phyloP scores from a whole-genome alignment of 257 asterid genomes.

The Plantago elongata region DNA sequence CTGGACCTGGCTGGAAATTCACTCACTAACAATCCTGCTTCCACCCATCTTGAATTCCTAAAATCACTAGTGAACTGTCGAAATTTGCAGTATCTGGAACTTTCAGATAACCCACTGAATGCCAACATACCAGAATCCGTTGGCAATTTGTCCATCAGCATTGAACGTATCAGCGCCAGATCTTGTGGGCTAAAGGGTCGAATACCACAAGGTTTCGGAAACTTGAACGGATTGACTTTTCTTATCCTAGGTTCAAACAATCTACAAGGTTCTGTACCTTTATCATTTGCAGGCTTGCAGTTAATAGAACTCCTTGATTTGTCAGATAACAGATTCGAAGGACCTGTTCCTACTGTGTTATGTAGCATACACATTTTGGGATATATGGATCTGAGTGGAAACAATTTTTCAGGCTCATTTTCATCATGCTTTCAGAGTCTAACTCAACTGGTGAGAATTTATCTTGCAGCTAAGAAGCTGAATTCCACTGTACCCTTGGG shows the following conservation, averaged over 20 bases:
- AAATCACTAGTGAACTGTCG: conserved; percentile 29
- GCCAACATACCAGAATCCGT: conserved; percentile 26
- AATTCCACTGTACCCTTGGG: conserved; percentile 23
- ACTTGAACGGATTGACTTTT: conserved; percentile 25
- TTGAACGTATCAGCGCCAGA: conserved; percentile 23
- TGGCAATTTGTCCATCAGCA: conserved; percentile 27
- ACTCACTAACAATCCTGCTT: conserved; percentile 19
- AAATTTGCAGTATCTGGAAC: conserved; percentile 24
- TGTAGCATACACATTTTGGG: conserved; percentile 30
- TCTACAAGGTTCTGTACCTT: conserved; percentile 26
- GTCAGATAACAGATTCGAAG: conserved; percentile 22
- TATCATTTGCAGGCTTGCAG: conserved; percentile 24
- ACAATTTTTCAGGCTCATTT: conserved; percentile 30
- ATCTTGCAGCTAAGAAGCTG: conserved; percentile 31
- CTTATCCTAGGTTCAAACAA: conserved; percentile 25
- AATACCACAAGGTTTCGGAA: conserved; percentile 28
- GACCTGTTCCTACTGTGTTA: conserved; percentile 24
- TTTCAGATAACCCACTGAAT: conserved; percentile 28
- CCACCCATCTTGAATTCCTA: conserved; percentile 26
- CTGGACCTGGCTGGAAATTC: conserved; percentile 25
- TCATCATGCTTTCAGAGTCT: conserved; percentile 23
- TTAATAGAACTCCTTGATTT: conserved; percentile 30
- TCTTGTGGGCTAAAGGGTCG: conserved; percentile 28
- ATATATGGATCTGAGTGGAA: conserved; percentile 25
- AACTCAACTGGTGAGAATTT: conserved; percentile 19